phyloP scores from a whole-genome alignment of 2,329 filamentous ascomycete genomes.

The Podosphaera xanthii region DNA sequence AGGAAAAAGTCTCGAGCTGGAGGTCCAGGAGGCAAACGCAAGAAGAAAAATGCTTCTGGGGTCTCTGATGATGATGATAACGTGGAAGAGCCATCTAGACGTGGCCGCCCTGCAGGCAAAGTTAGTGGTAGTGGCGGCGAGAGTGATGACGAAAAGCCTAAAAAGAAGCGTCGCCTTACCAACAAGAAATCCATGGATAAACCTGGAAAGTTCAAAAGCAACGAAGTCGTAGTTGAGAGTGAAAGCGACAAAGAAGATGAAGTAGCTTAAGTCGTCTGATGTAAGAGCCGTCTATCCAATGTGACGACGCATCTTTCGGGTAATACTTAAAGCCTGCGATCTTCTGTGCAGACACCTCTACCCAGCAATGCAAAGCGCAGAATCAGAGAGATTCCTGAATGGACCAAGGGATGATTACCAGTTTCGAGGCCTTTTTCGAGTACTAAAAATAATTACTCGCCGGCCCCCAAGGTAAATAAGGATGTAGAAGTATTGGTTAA shows the following conservation, averaged over 20 bases:
- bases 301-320: no score
- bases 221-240: constrained; percentile 16
- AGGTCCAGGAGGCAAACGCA: constrained; percentile 20
- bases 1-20: constrained; percentile 37
- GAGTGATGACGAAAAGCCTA: constrained; percentile 17
- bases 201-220: constrained; percentile 16
- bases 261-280: constrained; percentile 8
- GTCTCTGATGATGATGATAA: constrained; percentile 15
- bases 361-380: no score
- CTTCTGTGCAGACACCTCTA: no score
- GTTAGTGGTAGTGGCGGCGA: constrained; percentile 11
- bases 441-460: no score
- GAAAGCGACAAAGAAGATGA: constrained; percentile 16
- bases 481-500: no score
- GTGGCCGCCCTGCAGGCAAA: constrained; percentile 5
- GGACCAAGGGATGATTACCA: no score
- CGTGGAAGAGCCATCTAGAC: constrained; percentile 11
- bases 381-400: no score
- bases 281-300: no score
- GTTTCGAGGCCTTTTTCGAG: no score
- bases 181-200: constrained; percentile 14
- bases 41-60: constrained; percentile 19
- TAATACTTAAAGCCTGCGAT: no score
- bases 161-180: constrained; percentile 16
- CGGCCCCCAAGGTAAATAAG: no score